A percentile compares a stretch with the other conserved stretches of the same genome.
Evolutionary conservation across 352 stramenopile genomes (phyloP).

Genomic region (Halophytophthora polymorphica): DNA sequence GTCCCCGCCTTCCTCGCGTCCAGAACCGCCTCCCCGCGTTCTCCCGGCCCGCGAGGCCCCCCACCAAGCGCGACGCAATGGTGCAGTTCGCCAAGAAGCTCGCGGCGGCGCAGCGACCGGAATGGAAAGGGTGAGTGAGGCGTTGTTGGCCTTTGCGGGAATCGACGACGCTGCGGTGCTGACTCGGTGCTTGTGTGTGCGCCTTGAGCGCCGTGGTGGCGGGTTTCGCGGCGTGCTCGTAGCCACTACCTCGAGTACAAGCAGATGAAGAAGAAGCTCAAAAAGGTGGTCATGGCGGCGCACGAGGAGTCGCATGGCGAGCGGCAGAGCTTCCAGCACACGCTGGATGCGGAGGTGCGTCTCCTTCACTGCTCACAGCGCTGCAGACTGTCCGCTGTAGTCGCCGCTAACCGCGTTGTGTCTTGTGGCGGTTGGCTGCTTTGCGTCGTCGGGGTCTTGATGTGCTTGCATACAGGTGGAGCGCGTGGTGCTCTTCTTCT

Average conservation of each 20-base stretch:
- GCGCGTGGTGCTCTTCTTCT: slow-evolving; percentile 83
- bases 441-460: neutral
- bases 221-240: neutral
- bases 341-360: slow-evolving; percentile 67
- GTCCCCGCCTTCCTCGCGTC: neutral
- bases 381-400: too few species aligned
- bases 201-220: too few species aligned
- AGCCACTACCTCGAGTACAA: slow-evolving; percentile 91
- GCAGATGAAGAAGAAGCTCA: slow-evolving; percentile 86
- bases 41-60: neutral
- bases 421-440: too few species aligned
- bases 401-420: too few species aligned
- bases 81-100: slow-evolving; percentile 86
- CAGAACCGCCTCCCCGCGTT: neutral
- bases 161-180: too few species aligned
- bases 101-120: slow-evolving; percentile 56
- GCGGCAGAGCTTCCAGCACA: slow-evolving; percentile 69
- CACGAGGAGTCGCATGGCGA: slow-evolving; percentile 38
- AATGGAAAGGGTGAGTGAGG: slow-evolving; percentile 71
- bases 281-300: slow-evolving; percentile 55
- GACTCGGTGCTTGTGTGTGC: too few species aligned
- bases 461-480: slow-evolving; percentile 33
- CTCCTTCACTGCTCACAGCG: too few species aligned
- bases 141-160: too few species aligned
- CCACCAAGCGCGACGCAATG: slow-evolving; percentile 26